Evolutionary conservation across 2,329 filamentous ascomycete species (phyloP).

Genomic region (Plectosphaerella cucumerina): DNA sequence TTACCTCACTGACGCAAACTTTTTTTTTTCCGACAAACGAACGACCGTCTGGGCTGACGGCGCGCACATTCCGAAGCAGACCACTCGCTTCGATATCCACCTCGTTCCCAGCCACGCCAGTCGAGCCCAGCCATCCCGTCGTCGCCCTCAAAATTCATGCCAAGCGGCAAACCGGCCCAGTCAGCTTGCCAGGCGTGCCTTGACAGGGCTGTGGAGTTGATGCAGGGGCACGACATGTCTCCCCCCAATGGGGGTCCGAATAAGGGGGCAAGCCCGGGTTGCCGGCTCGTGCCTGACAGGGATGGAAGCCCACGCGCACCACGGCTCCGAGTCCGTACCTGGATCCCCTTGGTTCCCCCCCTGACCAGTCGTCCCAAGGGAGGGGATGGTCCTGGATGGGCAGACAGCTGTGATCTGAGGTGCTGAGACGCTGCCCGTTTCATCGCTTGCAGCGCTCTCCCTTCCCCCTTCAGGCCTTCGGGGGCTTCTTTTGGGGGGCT

Average conservation of each 20-base stretch:
- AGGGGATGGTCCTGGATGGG: neutral
- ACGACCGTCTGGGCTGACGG: too few relatives aligned
- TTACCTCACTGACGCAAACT: too few relatives aligned
- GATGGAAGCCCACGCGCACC: neutral
- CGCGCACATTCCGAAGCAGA: too few relatives aligned
- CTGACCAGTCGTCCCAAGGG: neutral
- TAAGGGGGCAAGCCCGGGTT: neutral
- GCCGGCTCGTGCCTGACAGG: slow-evolving; percentile 1
- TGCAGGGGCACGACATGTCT: neutral
- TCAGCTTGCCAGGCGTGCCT: neutral
- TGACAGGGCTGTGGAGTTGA: neutral
- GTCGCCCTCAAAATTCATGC: slow-evolving; percentile 1
- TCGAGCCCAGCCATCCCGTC: neutral
- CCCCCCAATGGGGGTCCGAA: neutral
- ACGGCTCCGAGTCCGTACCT: neutral
- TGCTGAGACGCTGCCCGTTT: slow-evolving; percentile 1
- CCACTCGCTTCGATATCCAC: neutral
- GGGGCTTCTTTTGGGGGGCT: too few relatives aligned
- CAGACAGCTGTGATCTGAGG: neutral
- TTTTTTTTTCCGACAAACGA: neutral
- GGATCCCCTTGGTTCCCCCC: neutral
- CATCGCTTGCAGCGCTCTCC: neutral
- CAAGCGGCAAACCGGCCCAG: neutral
- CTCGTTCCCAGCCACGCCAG: neutral
- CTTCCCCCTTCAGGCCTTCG: too few relatives aligned